These are phyloP conservation scores for Entomortierella parvispora DNA, from an alignment of 192 early-diverging fungal species.

Conservation along the genomic window DNA sequence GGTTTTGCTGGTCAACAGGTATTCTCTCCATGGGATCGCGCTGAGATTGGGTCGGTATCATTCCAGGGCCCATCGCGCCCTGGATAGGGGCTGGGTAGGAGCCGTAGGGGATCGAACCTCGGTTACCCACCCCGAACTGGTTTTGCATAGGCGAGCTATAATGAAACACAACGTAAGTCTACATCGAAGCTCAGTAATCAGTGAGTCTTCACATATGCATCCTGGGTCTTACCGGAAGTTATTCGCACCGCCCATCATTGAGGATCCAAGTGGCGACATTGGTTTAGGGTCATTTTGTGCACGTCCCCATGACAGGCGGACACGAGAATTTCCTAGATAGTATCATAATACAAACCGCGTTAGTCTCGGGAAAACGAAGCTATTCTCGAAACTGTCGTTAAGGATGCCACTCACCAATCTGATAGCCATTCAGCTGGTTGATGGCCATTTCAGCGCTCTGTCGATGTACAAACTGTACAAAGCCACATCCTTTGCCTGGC, in stretches of 20 bases:
- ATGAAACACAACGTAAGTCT: neutral
- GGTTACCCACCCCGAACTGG: constrained; percentile 27
- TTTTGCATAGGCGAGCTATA: constrained; percentile 25
- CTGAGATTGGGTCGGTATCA: constrained; percentile 37
- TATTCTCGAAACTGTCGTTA: no score
- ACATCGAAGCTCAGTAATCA: neutral
- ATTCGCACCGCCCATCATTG: constrained; percentile 23
- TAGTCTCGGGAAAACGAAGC: no score
- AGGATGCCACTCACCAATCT: constrained; percentile 67
- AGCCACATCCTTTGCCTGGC: constrained; percentile 93
- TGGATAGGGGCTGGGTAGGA: constrained; percentile 14
- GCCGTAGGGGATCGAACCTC: constrained; percentile 17
- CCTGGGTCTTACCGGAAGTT: constrained; percentile 32
- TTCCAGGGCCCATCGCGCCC: constrained; percentile 19
- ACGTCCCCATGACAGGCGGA: constrained; percentile 68
- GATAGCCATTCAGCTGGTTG: constrained; percentile 86
- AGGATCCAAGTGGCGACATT: constrained; percentile 33
- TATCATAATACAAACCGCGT: no score
- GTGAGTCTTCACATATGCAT: neutral
- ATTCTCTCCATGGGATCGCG: constrained; percentile 54
- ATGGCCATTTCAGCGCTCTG: constrained; percentile 91
- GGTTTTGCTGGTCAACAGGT: constrained; percentile 37
- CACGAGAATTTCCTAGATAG: constrained; percentile 60
- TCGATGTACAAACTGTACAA: constrained; percentile 89
- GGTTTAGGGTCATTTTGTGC: constrained; percentile 62